Conservation (phyloP, 345 rosid species). For the Citrus medica region DNA sequence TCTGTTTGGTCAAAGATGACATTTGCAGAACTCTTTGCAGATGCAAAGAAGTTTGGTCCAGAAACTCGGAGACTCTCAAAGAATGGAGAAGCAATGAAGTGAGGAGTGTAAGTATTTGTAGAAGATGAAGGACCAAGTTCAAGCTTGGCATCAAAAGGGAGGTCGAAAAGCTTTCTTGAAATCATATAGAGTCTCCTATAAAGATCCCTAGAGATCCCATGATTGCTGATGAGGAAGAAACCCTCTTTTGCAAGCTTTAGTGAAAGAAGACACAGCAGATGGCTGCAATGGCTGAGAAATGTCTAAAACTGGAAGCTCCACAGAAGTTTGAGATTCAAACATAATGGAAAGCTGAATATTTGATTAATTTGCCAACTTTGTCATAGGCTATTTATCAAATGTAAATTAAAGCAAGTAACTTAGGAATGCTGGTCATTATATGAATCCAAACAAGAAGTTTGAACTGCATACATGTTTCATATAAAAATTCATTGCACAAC, state of each 20-base stretch:
- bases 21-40: constrained; percentile 8
- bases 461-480: not conserved
- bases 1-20: constrained; percentile 12
- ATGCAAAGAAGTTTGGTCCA: constrained; percentile 33
- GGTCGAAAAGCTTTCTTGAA: constrained; percentile 25
- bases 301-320: constrained; percentile 32
- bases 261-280: constrained; percentile 14
- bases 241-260: constrained; percentile 32
- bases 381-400: not conserved
- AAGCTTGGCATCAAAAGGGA: constrained; percentile 28
- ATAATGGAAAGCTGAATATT: not conserved
- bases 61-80: constrained; percentile 36
- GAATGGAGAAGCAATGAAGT: constrained; percentile 45
- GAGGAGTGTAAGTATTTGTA: constrained; percentile 24
- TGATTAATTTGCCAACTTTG: not conserved
- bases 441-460: not conserved
- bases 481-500: not conserved
- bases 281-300: constrained; percentile 25
- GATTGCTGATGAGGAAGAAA: constrained; percentile 38
- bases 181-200: constrained; percentile 18
- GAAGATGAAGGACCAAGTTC: constrained; percentile 34
- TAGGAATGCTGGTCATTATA: not conserved
- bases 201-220: constrained; percentile 34
- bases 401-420: not conserved
- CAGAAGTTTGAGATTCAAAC: constrained; percentile 21